phyloP scores from a whole-genome alignment of 306 rosid species.

The Medicago arabica region DNA sequence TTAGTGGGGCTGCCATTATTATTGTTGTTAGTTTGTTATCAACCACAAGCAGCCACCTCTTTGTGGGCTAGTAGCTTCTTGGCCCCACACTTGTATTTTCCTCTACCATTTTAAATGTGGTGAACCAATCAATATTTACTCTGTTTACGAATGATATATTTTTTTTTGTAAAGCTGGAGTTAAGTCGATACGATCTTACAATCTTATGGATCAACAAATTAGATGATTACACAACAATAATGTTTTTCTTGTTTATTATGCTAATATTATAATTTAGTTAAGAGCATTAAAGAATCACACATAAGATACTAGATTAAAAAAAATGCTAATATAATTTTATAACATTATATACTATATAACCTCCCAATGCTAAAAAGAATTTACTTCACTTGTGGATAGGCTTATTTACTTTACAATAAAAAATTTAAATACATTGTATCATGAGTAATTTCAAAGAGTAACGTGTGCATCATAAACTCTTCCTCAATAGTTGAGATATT shows the following conservation, averaged over 20 bases:
- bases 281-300: too few relatives aligned
- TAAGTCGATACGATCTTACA: too few relatives aligned
- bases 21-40: constrained; percentile 3
- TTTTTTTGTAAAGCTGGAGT: too few relatives aligned
- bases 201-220: too few relatives aligned
- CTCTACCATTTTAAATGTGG: neutral
- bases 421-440: neutral
- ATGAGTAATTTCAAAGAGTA: constrained; percentile 6
- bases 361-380: neutral
- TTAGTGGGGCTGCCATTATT: neutral
- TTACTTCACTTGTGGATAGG: neutral
- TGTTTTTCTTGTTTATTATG: too few relatives aligned
- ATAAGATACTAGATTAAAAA: too few relatives aligned
- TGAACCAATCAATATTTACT: neutral
- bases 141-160: too few relatives aligned
- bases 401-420: neutral
- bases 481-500: neutral
- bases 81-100: neutral
- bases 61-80: neutral
- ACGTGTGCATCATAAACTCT: neutral
- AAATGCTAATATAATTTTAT: too few relatives aligned
- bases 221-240: too few relatives aligned
- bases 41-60: constrained; percentile 5
- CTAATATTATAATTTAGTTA: too few relatives aligned
- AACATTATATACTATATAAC: too few relatives aligned